These are phyloP conservation scores for Lecanoromycetidae sp. DNA, from an alignment of 2,329 filamentous ascomycete species.

Conservation along the genomic window DNA sequence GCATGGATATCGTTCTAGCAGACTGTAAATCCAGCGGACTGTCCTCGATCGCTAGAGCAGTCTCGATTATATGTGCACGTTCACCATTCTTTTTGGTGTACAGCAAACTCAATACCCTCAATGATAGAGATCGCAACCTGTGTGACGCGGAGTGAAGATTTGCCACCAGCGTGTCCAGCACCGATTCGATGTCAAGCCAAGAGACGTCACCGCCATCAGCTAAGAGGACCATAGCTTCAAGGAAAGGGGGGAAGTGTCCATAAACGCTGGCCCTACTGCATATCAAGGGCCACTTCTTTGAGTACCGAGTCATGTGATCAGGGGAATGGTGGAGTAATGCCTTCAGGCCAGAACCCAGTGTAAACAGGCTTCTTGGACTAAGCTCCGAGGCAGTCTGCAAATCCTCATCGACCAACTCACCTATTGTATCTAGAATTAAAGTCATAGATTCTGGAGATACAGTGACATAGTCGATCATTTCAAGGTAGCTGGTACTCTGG, in stretches of 20 bases:
- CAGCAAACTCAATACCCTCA: constrained; percentile 58
- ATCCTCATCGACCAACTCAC: constrained; percentile 5
- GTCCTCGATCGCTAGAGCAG: constrained; percentile 69
- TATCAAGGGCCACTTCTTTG: constrained; percentile 6
- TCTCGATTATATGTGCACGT: constrained; percentile 32
- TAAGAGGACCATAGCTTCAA: constrained; percentile 19
- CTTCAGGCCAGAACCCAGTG: constrained; percentile 12
- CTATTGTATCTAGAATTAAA: constrained; percentile 4
- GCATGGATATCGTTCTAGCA: constrained; percentile 66
- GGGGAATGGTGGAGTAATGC: constrained; percentile 6
- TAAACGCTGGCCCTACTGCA: constrained; percentile 3
- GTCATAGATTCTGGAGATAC: neutral
- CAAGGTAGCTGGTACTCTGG: constrained; percentile 55
- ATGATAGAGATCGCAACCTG: constrained; percentile 56
- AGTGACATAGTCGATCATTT: constrained; percentile 48
- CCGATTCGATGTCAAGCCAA: neutral
- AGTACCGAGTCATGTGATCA: neutral
- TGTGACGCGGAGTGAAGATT: constrained; percentile 69
- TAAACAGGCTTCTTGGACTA: constrained; percentile 3
- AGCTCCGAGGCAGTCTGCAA: neutral
- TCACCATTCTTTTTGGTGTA: constrained; percentile 38
- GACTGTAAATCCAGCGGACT: constrained; percentile 66
- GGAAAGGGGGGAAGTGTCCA: constrained; percentile 15
- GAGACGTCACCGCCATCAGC: neutral
- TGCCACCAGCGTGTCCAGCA: constrained; percentile 46